Percentiles rank a stretch among this genome's conserved stretches.
Conservation (phyloP, 441 rosid species). For the Isatis lusitanica region DNA sequence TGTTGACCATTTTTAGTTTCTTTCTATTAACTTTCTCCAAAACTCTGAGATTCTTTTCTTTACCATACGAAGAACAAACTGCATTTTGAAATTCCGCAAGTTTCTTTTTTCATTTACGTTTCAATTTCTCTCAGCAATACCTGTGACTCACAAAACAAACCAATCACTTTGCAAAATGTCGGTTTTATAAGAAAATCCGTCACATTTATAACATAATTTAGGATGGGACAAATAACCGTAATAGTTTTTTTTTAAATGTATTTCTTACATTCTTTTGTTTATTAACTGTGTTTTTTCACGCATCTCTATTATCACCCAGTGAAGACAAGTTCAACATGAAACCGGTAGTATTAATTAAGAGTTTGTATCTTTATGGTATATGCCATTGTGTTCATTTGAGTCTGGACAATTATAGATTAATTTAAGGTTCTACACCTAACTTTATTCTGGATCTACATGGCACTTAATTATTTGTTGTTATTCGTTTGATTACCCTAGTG, state of each 20-base stretch:
- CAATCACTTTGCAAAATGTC: not conserved
- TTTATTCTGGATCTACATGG: not conserved
- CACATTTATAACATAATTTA: not conserved
- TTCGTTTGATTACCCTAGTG: not conserved
- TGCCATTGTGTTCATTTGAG: not conserved
- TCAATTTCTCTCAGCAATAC: not conserved
- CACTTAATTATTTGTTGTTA: not conserved
- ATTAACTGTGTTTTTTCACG: not conserved
- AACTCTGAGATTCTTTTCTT: not conserved
- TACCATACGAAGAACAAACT: not conserved
- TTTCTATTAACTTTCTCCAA: not conserved
- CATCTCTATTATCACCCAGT: not conserved
- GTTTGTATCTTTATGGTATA: not conserved
- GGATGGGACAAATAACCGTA: no score
- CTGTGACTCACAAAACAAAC: no score
- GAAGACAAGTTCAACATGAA: not conserved
- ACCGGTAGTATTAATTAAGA: not conserved
- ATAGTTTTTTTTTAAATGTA: no score
- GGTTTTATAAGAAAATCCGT: not conserved
- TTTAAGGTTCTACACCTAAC: not conserved
- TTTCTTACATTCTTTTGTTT: no score
- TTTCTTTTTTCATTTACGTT: not conserved
- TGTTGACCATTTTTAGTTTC: slow-evolving; percentile 12
- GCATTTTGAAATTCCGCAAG: not conserved
- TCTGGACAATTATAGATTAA: not conserved